Base-by-base conservation (phyloP, 1,139 yeast species). In the Dujonia santamariae region DNA sequence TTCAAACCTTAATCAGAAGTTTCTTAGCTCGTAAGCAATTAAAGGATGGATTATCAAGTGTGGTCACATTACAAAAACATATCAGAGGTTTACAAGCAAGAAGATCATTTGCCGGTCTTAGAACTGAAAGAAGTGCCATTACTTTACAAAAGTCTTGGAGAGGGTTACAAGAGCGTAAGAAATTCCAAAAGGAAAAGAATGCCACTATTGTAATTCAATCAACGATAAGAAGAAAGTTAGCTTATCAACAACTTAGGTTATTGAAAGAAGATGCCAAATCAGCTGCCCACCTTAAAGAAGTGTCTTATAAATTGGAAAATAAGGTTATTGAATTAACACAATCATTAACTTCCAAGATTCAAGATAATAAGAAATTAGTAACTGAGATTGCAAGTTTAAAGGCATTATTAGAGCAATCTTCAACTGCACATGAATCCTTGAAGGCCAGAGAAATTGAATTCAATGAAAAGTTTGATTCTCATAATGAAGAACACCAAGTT, bases 251-350 rank as follows among this genome's bases (percentile, higher is more conserved):
- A 55, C 75, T 86, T 48, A 65, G 68, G 42, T 63, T 69, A 41
- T 68, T 87, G 54, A 84, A 78, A 55, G 75, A 72, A 19, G 97
- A 92, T 46, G 96, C 97, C 26, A 87, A 87, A 56, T 86, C 96
- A 16, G 95, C 87, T 31, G 83, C 81, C 54, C 95, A 84, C 53
- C 75, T 86, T 67, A 80, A 86, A 60, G 96, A 92, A 56, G 95
- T 87, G 26, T 87, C 95, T 50, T 92, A 87, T 63, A 80, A 85
- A 56, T 75, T 92, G 51, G 98, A 94, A 59, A 92, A 90, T 61
- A 92, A 92, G 70, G 97, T 94, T 17, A 88, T 92, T 45, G 96
- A 90, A 59, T 76, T 94, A 45, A 88, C 96, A 1, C 96, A 90
- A 56, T 77, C 82, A 7, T 70, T 90, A 46, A 79, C 95, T 1